Base-by-base conservation (phyloP, 2,329 filamentous ascomycete genomes). In the Dryadomyces sulphureus region DNA sequence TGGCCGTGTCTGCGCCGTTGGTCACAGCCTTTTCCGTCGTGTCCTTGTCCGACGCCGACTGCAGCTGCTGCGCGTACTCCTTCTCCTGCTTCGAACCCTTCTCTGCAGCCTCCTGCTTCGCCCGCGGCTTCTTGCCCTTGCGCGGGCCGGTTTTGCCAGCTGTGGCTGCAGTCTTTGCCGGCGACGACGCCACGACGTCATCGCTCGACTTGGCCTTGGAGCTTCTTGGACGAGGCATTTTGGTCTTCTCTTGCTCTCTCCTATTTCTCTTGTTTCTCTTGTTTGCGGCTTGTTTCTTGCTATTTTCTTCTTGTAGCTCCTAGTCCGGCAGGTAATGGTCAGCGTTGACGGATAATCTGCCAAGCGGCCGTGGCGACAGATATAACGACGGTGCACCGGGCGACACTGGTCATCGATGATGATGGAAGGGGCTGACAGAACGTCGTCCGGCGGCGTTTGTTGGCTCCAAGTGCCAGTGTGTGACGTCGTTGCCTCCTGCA, bases 401-500 rank as follows among this genome's bases (percentile, higher is more conserved):
- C 27, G 24, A 24, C 38, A 11, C 21, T 20, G 38, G 17, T 40
- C 20, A 8, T 25, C 12, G 11, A 7, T 40, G 38, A 16, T 25
- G 22, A n/a, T n/a, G n/a, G n/a, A n/a, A n/a, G n/a, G 25, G 24
- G 39, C 39, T 41, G 39, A 41, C 39, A 36, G 34, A 41, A 24
- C 19, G 9, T 24, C 12, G 20, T n/a, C 25, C 7, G 21, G 39
- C 19, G 9, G 39, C 12, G 20, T n/a, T 40, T 7, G 21, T 22
- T 36, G 16, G 24, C 38, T 24, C 21, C 22, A 20, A 8, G 5
- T 27, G 3, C 19, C 30, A 17, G 20, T 27, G 32, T 25, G 42
- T 44, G 42, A 44, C 42, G 42, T 44, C 34, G 42, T 25, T 25
- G 2, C 22, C 14, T 24, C 38, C n/a, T n/a, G n/a, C n/a, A n/a